Evolutionary conservation across 345 rosid species (phyloP).

Genomic region (Eucalyptus pumila): DNA sequence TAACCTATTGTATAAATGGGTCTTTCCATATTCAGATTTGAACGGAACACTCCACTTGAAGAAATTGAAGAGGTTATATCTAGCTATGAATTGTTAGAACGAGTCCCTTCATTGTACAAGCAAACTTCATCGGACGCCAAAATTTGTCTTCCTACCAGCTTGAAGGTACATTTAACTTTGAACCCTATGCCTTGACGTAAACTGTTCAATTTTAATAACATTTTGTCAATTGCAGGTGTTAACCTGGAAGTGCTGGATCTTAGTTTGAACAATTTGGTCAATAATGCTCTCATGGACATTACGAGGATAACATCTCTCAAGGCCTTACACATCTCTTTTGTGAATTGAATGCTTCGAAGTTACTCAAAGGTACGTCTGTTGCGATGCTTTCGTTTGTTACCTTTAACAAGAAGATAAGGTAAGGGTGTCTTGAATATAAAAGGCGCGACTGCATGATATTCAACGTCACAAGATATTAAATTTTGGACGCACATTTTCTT

Average conservation of each 20-base stretch:
- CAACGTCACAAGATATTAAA: too few relatives aligned
- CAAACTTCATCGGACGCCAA: background rate
- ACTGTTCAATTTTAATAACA: background rate
- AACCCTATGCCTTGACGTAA: background rate
- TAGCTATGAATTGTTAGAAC: accelerated
- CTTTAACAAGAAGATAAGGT: too few relatives aligned
- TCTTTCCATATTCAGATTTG: background rate
- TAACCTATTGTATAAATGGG: background rate
- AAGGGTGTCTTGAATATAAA: background rate
- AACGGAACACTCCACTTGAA: background rate
- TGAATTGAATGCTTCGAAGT: background rate
- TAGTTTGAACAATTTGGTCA: accelerated
- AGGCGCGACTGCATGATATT: background rate
- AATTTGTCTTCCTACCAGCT: background rate
- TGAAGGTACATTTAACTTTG: background rate
- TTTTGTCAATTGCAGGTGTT: background rate
- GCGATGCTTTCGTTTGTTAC: background rate
- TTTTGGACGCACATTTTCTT: too few relatives aligned
- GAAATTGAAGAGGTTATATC: background rate
- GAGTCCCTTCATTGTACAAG: background rate
- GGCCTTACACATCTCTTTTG: accelerated
- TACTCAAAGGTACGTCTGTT: background rate
- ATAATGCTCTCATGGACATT: background rate
- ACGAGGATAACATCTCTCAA: background rate
- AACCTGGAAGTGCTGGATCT: background rate